Percentiles rank a stretch among this genome's conserved stretches.
Evolutionary conservation across 306 rosid genomes (phyloP).

Genomic region (Hippophae rhamnoides): DNA sequence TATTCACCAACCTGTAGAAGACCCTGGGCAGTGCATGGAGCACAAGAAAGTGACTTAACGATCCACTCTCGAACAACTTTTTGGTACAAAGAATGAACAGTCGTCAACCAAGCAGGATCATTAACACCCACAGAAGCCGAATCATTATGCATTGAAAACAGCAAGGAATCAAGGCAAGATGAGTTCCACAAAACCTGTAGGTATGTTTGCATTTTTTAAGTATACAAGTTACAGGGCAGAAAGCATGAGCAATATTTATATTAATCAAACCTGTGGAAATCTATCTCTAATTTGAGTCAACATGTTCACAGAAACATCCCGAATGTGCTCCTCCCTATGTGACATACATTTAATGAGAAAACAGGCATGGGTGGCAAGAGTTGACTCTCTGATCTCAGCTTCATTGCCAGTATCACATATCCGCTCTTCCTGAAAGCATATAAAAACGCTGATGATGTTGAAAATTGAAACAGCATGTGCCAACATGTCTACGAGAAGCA

Average conservation of each 20-base stretch:
- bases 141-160: constrained; percentile 79
- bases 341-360: constrained; percentile 75
- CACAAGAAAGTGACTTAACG: constrained; percentile 74
- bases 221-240: constrained; percentile 12
- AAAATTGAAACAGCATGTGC: neutral
- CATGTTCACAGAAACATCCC: constrained; percentile 77
- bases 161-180: constrained; percentile 67
- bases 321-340: constrained; percentile 81
- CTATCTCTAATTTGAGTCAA: constrained; percentile 78
- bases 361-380: constrained; percentile 73
- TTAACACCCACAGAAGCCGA: constrained; percentile 61
- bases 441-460: constrained; percentile 20
- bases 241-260: constrained; percentile 6
- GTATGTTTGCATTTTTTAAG: constrained; percentile 17
- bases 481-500: neutral
- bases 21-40: constrained; percentile 99
- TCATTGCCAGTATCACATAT: constrained; percentile 78
- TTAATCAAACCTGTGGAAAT: constrained; percentile 69
- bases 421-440: constrained; percentile 74
- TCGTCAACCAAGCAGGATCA: constrained; percentile 86
- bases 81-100: constrained; percentile 78
- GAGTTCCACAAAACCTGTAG: constrained; percentile 95
- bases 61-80: constrained; percentile 95
- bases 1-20: constrained; percentile 75
- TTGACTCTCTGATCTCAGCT: constrained; percentile 72